Percentiles rank a stretch among this genome's conserved stretches.
Evolutionary conservation across 805 yeast genomes (phyloP).

Genomic region (Lipomyces orientalis): DNA sequence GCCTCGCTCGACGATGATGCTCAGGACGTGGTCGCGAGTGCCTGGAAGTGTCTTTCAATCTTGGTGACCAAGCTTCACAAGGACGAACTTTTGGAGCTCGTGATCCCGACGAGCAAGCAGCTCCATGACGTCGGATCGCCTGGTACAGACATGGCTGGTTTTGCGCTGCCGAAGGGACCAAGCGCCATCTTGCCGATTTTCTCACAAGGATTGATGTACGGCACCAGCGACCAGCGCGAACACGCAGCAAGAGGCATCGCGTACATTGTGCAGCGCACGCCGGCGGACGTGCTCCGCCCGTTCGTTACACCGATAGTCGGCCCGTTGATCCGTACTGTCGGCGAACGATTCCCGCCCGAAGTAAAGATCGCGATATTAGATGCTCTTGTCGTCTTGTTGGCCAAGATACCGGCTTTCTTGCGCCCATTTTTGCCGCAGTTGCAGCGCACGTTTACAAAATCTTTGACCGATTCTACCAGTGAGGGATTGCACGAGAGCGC

Average conservation of each 20-base stretch:
- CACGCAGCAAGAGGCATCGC: conserved; percentile 87
- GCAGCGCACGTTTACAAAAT: conserved; percentile 94
- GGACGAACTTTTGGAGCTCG: conserved; percentile 74
- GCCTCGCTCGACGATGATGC: conserved; percentile 74
- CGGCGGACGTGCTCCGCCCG: conserved; percentile 71
- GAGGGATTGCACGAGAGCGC: conserved; percentile 78
- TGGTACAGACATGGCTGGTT: conserved; percentile 74
- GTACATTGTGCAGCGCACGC: conserved; percentile 81
- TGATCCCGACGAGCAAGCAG: conserved; percentile 79
- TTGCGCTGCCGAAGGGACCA: conserved; percentile 76
- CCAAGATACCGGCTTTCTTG: conserved; percentile 85
- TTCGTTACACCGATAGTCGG: conserved; percentile 94
- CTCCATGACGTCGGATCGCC: conserved; percentile 66
- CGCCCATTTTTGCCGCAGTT: conserved; percentile 97
- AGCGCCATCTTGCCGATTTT: conserved; percentile 87
- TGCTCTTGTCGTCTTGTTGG: conserved; percentile 78
- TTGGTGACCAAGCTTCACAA: conserved; percentile 76
- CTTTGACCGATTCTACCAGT: conserved; percentile 77
- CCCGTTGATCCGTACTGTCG: conserved; percentile 96
- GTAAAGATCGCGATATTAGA: conserved; percentile 91
- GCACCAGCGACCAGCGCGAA: conserved; percentile 82
- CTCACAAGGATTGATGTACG: conserved; percentile 94
- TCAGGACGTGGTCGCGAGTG: conserved; percentile 63
- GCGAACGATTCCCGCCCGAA: conserved; percentile 90
- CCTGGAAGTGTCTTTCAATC: conserved; percentile 67